These are phyloP conservation scores for Rhexocercosporidium sp. DNA, from an alignment of 2,329 filamentous ascomycete species.

Conservation along the genomic window DNA sequence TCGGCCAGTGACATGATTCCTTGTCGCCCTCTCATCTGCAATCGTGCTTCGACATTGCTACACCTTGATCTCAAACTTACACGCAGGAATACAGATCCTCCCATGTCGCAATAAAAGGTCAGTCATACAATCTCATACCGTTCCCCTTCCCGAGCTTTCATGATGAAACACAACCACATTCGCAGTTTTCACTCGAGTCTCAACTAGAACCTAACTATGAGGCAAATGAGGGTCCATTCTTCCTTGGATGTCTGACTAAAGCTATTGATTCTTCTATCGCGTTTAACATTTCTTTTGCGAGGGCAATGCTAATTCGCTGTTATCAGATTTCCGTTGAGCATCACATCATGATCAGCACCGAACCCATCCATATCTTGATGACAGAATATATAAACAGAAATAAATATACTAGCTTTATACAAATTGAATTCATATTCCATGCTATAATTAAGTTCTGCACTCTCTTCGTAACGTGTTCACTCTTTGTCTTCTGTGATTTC, in stretches of 20 bases:
- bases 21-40: not conserved
- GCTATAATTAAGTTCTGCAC: too few species aligned
- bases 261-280: constrained; percentile 21
- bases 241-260: constrained; percentile 77
- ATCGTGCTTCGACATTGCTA: constrained; percentile 5
- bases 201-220: constrained; percentile 65
- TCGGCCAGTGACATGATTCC: not conserved
- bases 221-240: constrained; percentile 71
- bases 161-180: constrained; percentile 82
- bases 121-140: constrained; percentile 25
- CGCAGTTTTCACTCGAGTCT: constrained; percentile 88
- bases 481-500: too few species aligned
- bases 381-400: too few species aligned
- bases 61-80: constrained; percentile 14
- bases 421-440: too few species aligned
- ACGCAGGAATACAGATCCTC: not conserved
- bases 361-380: too few species aligned
- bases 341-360: not conserved
- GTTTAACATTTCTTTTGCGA: not conserved
- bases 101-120: constrained; percentile 16
- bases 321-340: not conserved
- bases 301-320: constrained; percentile 11
- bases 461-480: too few species aligned
- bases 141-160: constrained; percentile 43
- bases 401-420: too few species aligned